Base-by-base conservation (phyloP, 2,329 filamentous ascomycete species). In the Fonsecaea nubica region DNA sequence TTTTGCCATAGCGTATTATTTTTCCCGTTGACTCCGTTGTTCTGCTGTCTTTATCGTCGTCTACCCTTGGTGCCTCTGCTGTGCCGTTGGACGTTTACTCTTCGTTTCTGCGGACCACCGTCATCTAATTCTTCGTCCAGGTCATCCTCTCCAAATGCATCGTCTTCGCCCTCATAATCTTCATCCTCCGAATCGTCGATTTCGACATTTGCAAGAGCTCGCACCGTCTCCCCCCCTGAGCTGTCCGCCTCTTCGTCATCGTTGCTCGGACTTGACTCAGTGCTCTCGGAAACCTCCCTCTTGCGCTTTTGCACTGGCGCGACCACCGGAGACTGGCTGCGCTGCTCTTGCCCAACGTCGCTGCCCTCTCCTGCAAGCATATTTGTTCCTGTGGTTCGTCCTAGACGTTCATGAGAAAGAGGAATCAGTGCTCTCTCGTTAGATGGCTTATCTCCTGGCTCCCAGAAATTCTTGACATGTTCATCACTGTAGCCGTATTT, bases 401-500 rank as follows among this genome's bases (percentile, higher is more conserved):
- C 58, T 21, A 67, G 21, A 18, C 63, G 63, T 38, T 70, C 61
- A 5, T 53, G 36, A 15, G 60, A 53, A 40, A 42, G 33, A 10
- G 69, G 69, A 33, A 69, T 64, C 36, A 63, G 18, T 12, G 45
- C 62, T 53, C 65, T 59, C 1, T 48, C 58, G 50, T 59, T 64
- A 1, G 65, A 52, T 12, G 66, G 63, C 15, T 59, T 61, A 32
- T 72, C 71, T 18, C 71, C 71, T 12, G 68, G 69, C 59, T 74
- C 72, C 72, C 72, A 74, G 58, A 74, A 74, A 50, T 64, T 53
- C 62, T 71, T 70, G 7, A 58, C 50, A 13, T 70, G 63, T 30
- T 60, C 62, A n/a, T 68, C 66, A 10, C 71, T 69, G 50, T 89
- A 85, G 50, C 90, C 90, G 72, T 96, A 95, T 74, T 94, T 87